Evolutionary conservation across 148 eudicot genomes (phyloP).

Genomic region (Rhododendron ovatum): DNA sequence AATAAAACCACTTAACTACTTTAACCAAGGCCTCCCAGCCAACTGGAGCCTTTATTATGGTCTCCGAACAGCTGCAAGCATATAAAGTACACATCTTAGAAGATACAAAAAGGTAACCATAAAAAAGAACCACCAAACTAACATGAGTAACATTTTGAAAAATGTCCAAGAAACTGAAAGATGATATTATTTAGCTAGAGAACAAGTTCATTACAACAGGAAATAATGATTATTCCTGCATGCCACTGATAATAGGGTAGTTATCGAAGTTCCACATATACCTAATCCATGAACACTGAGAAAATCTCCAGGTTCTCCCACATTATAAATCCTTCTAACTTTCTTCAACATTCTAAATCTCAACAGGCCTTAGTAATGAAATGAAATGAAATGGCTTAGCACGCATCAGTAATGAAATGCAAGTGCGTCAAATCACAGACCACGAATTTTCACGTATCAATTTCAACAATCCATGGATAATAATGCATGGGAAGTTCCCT

Average conservation of each 20-base stretch:
- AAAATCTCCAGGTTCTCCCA: neutral
- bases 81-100: neutral
- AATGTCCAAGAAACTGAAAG: neutral
- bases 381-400: too few relatives aligned
- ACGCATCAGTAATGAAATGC: neutral
- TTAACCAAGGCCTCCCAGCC: conserved; percentile 62
- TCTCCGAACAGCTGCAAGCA: conserved; percentile 53
- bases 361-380: neutral
- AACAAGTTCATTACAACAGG: neutral
- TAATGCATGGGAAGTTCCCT: neutral
- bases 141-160: neutral
- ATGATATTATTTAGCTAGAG: neutral
- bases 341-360: neutral
- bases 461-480: neutral
- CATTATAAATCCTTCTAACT: neutral
- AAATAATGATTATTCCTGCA: neutral
- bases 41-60: conserved; percentile 53
- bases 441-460: neutral
- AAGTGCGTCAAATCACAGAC: neutral
- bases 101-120: neutral
- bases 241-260: neutral
- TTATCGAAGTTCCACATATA: neutral
- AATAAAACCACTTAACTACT: conserved; percentile 73
- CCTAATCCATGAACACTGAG: neutral
- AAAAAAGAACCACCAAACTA: neutral